A percentile compares a stretch with the other conserved stretches of the same genome.
These are phyloP conservation scores for Suhomyces xylopsoci DNA, from an alignment of 805 yeast species.

Conservation along the genomic window DNA sequence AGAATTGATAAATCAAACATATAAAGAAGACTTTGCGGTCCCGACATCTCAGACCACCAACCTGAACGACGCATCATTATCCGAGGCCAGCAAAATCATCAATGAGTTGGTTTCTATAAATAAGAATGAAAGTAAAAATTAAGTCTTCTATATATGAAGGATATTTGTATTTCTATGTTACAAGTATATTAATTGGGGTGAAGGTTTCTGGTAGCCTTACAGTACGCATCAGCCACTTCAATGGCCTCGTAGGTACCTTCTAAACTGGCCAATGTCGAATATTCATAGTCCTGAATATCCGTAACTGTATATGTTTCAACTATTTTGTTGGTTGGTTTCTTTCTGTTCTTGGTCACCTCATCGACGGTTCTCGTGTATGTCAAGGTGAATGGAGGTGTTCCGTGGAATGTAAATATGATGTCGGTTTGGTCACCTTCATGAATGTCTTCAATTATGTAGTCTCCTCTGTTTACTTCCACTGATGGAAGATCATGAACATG, in stretches of 20 bases:
- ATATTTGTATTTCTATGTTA: slow-evolving; percentile 1
- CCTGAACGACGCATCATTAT: slow-evolving; percentile 6
- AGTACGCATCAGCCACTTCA: slow-evolving; percentile 80
- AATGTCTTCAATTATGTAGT: slow-evolving; percentile 68
- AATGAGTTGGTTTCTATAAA: slow-evolving; percentile 9
- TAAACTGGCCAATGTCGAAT: slow-evolving; percentile 70
- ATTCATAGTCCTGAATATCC: slow-evolving; percentile 66
- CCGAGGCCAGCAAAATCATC: slow-evolving; percentile 11
- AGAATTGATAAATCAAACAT: slow-evolving; percentile 18
- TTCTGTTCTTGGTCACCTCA: slow-evolving; percentile 24
- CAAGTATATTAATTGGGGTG: background rate
- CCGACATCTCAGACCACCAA: background rate
- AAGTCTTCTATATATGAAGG: background rate
- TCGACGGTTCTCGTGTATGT: slow-evolving; percentile 76
- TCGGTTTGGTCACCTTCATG: slow-evolving; percentile 96
- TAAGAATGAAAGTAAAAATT: background rate
- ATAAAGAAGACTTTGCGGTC: background rate
- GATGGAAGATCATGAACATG: slow-evolving; percentile 56
- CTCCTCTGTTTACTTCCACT: slow-evolving; percentile 83
- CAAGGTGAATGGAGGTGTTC: slow-evolving; percentile 86
- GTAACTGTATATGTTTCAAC: slow-evolving; percentile 60
- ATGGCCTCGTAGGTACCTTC: slow-evolving; percentile 95
- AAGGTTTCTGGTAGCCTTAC: slow-evolving; percentile 35
- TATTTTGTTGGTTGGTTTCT: slow-evolving; percentile 23
- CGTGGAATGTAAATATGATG: slow-evolving; percentile 74